Conservation (phyloP, 768 basidiomycete genomes). For the Gloeophyllum trabeum region DNA sequence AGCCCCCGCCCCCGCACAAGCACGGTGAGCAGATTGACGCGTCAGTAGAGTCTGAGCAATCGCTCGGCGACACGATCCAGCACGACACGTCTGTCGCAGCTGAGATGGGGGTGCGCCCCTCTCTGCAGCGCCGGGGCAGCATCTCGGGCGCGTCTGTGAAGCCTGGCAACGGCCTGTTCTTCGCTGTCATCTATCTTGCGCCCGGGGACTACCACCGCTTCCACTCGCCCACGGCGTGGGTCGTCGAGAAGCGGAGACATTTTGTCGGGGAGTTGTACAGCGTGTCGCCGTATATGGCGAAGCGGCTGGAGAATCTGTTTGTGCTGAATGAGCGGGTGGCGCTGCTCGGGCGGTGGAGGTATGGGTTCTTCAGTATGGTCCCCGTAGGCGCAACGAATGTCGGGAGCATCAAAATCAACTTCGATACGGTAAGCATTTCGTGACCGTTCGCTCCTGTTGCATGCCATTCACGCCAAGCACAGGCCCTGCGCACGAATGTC, state of each 20-base stretch:
- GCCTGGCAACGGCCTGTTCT: constrained; percentile 79
- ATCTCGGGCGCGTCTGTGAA: constrained; percentile 39
- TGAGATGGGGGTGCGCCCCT: constrained; percentile 50
- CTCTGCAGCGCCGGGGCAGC: constrained; percentile 21
- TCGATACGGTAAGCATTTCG: constrained; percentile 54
- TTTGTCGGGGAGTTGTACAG: constrained; percentile 95
- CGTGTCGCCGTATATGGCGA: constrained; percentile 93
- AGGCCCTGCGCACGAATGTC: constrained; percentile 86
- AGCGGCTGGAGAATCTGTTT: constrained; percentile 84
- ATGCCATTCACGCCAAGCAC: neutral
- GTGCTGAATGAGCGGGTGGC: constrained; percentile 98
- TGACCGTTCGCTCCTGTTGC: constrained; percentile 3
- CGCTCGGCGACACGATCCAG: constrained; percentile 42
- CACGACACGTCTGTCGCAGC: constrained; percentile 65
- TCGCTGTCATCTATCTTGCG: constrained; percentile 93
- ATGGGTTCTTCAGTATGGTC: constrained; percentile 96
- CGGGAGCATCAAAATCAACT: constrained; percentile 91
- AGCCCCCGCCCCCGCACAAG: constrained; percentile 4
- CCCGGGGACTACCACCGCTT: constrained; percentile 98
- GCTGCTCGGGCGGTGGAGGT: constrained; percentile 84
- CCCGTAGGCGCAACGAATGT: constrained; percentile 99
- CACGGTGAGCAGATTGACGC: constrained; percentile 41
- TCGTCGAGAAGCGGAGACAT: constrained; percentile 90
- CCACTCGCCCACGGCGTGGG: constrained; percentile 94
- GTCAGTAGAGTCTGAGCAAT: constrained; percentile 50